Evolutionary conservation across 805 yeast genomes (phyloP).

Genomic region (Yamadazyma ubonensis): DNA sequence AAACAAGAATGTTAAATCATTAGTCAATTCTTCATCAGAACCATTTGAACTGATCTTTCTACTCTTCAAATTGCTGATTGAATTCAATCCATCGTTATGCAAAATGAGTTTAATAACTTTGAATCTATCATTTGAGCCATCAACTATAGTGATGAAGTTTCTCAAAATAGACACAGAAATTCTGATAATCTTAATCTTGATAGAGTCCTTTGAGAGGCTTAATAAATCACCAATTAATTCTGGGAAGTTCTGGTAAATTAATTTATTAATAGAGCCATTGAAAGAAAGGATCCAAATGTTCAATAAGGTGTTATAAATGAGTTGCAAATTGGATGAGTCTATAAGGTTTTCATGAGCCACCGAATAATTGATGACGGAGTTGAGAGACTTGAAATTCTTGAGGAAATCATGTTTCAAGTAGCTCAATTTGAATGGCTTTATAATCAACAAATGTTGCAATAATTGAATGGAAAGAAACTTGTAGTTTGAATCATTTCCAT

Average conservation of each 20-base stretch:
- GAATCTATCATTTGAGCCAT: slow-evolving; percentile 30
- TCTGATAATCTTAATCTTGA: slow-evolving; percentile 89
- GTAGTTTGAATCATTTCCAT: slow-evolving; percentile 40
- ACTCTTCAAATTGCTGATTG: slow-evolving; percentile 66
- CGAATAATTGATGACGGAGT: slow-evolving; percentile 13
- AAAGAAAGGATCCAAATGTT: slow-evolving; percentile 85
- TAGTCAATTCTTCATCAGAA: slow-evolving; percentile 79
- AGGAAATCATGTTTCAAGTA: slow-evolving; percentile 42
- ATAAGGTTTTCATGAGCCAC: slow-evolving; percentile 17
- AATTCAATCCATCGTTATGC: slow-evolving; percentile 71
- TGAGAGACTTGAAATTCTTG: slow-evolving; percentile 33
- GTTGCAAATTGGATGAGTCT: slow-evolving; percentile 60
- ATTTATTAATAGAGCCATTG: slow-evolving; percentile 50
- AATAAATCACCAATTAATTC: slow-evolving; percentile 53
- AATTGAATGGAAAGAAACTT: slow-evolving; percentile 64
- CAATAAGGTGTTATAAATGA: slow-evolving; percentile 77
- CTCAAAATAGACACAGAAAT: slow-evolving; percentile 72
- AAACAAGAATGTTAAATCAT: slow-evolving; percentile 61
- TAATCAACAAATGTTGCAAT: slow-evolving; percentile 57
- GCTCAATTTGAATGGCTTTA: slow-evolving; percentile 50
- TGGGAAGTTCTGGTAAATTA: slow-evolving; percentile 52
- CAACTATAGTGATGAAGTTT: slow-evolving; percentile 49
- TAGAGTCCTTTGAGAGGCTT: slow-evolving; percentile 68
- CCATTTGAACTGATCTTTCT: slow-evolving; percentile 77
- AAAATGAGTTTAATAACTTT: slow-evolving; percentile 64